Base-by-base conservation (phyloP, 129 eudicot species). In the Chrysanthemum seticuspe region DNA sequence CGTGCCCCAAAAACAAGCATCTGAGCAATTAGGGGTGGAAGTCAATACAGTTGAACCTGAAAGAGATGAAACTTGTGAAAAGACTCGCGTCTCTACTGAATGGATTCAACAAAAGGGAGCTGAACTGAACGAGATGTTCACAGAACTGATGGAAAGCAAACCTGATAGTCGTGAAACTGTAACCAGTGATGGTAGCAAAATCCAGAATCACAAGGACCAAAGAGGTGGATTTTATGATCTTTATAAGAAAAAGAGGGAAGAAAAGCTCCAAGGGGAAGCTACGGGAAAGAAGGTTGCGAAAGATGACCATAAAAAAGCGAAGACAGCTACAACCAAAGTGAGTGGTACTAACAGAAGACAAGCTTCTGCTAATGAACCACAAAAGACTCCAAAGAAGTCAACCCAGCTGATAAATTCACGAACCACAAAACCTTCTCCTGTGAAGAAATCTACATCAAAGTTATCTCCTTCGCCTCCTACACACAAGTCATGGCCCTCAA, bases 401-500 rank as follows among this genome's bases (percentile, higher is more conserved):
- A 60, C 80, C 57, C 82, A 56, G 23, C 47, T 75, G 62, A 40
- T 81, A 54, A 86, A 74, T 71, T 71, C 89, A 54, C 88, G 76
- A 81, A 60, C 75, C 58, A 57, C 83, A 47, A 86, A 81, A 81
- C 84, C 88, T 62, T 83, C 79, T 29, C 73, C 80, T 61, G 76
- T 82, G 60, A 86, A 84, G 86, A 89, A 84, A 83, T 69, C 77
- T 54, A 53, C 79, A 21, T 49, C 86, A 25, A 87, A 84, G 69
- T 61, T 93, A 53, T 79, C 89, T 23, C 78, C 97, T 11, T 44
- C 81, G 77, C 96, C 92, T 27, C 87, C 91, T 60, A 81, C 97
- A 9, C 92, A 89, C 51, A 88, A 85, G 65, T 90, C 98, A 69
- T 94, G 96, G 98, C 97, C 97, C 8, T 84, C 96, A 63, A 79